Conservation (phyloP, 495 filamentous ascomycete species). For the Lineolata rhizophorae region DNA sequence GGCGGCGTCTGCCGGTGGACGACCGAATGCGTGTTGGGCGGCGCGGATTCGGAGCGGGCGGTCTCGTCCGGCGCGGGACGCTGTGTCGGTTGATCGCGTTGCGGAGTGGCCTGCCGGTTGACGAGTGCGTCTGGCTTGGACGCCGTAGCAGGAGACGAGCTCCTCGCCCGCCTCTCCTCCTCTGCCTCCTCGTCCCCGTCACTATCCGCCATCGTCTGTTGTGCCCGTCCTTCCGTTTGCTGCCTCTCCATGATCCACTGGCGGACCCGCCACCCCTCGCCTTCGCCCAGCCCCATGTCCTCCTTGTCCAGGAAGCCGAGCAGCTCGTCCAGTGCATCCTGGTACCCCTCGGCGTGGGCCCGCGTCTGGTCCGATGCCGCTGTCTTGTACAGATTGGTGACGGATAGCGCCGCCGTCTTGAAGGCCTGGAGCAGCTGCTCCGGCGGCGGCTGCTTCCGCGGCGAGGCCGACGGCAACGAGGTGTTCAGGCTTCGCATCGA, state of each 20-base stretch:
- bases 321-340: slow-evolving; percentile 83
- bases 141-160: slow-evolving; percentile 37
- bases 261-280: slow-evolving; percentile 60
- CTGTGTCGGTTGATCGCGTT: slow-evolving; percentile 1
- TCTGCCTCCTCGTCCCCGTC: slow-evolving; percentile 52
- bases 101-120: slow-evolving; percentile 9
- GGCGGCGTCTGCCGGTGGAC: too few species aligned
- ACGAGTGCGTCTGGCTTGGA: slow-evolving; percentile 26
- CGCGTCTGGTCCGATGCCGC: slow-evolving; percentile 56
- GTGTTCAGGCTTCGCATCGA: slow-evolving; percentile 55
- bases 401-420: slow-evolving; percentile 76
- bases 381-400: slow-evolving; percentile 89
- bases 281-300: slow-evolving; percentile 51
- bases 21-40: slow-evolving; percentile 18
- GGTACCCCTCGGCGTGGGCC: slow-evolving; percentile 60
- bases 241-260: slow-evolving; percentile 62
- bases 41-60: slow-evolving; percentile 25
- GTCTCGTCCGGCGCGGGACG: slow-evolving; percentile 14
- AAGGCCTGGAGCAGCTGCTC: slow-evolving; percentile 77
- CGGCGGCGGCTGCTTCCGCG: slow-evolving; percentile 36
- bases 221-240: slow-evolving; percentile 33
- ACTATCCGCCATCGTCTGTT: slow-evolving; percentile 31
- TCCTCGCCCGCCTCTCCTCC: slow-evolving; percentile 27
- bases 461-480: slow-evolving; percentile 25
- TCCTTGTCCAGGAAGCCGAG: slow-evolving; percentile 64